These are phyloP conservation scores for Vigna unguiculata DNA, from an alignment of 306 rosid species.

Conservation along the genomic window DNA sequence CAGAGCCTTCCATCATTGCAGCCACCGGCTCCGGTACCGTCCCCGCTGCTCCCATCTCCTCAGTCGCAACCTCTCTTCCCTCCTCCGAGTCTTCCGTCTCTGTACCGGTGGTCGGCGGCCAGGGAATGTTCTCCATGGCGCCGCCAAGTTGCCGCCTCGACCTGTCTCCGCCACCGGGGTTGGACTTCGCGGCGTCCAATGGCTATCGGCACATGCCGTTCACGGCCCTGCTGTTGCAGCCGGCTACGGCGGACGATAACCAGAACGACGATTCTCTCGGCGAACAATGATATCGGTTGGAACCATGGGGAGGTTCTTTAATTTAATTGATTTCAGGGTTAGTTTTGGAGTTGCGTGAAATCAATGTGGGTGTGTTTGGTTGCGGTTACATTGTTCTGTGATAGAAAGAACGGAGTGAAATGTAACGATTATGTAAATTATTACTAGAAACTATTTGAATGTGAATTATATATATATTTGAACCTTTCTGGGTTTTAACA, in stretches of 20 bases:
- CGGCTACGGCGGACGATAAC: conserved; percentile 57
- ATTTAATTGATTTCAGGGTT: conserved; percentile 21
- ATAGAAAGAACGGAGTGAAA: conserved; percentile 8
- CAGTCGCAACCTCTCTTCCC: conserved; percentile 37
- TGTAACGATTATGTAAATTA: conserved; percentile 45
- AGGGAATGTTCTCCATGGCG: conserved; percentile 55
- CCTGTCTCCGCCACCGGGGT: conserved; percentile 60
- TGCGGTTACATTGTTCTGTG: background rate
- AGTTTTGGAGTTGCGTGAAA: conserved; percentile 4
- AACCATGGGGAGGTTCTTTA: no score
- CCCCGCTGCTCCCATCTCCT: conserved; percentile 61
- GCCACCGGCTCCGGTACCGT: conserved; percentile 84
- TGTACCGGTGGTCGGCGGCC: conserved; percentile 19
- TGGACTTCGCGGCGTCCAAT: conserved; percentile 53
- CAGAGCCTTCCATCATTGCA: conserved; percentile 84
- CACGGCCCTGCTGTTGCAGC: conserved; percentile 82
- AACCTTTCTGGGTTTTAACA: background rate
- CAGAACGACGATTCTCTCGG: conserved; percentile 59
- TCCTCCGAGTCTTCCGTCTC: conserved; percentile 51
- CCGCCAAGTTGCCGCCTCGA: conserved; percentile 74
- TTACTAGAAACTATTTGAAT: conserved; percentile 20
- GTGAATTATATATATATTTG: background rate
- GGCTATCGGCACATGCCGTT: conserved; percentile 82
- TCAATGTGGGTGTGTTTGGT: conserved; percentile 26
- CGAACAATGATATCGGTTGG: conserved; percentile 48